Base-by-base conservation (phyloP, 306 rosid species). In the Vigna angularis region DNA sequence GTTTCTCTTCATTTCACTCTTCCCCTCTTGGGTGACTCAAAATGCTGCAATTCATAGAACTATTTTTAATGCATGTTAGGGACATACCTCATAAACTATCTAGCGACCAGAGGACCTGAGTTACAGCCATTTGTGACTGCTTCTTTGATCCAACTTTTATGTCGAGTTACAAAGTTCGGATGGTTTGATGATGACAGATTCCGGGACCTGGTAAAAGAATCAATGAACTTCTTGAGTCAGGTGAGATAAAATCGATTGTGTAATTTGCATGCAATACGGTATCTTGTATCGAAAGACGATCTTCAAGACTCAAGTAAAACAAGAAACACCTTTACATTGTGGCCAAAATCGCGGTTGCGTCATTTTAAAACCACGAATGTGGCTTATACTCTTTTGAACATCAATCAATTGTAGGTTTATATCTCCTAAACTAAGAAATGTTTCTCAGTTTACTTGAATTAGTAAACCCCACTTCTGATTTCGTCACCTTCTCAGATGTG, bases 161-260 rank as follows among this genome's bases (percentile, higher is more conserved):
- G 86, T 74, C 76, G 90, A 47, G 68, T 87, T 63, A 84, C 90
- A 2, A 87, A 87, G 55, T 87, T 87, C 42, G 90, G 90, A 69
- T 87, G 90, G 90, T 82, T 87, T 79, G 90, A 87, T 72, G 90
- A 87, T 72, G 88, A 87, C 50, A 73, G 83, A 62, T 87, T 87
- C 59, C 72, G 85, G 9, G 90, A 87, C 69, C 69, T 87, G 76
- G 85, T 87, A 61, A 82, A 87, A 72, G 90, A 87, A 79, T 82
- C 88, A 7, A 87, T 26, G 74, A 79, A 69, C 56, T 87, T 87
- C 81, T 79, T 87, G 79, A 84, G 70, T 74, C 90, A 87, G 90
- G 90, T 87, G 66, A 61, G 50, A 17, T 49, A 22, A 70, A 59
- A 48, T 22, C 1, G 64, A 58, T 18, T 22, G 18, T n/a, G 17